Evolutionary conservation across 208 protist species (phyloP).

Genomic region (Borovskyia barvae): DNA sequence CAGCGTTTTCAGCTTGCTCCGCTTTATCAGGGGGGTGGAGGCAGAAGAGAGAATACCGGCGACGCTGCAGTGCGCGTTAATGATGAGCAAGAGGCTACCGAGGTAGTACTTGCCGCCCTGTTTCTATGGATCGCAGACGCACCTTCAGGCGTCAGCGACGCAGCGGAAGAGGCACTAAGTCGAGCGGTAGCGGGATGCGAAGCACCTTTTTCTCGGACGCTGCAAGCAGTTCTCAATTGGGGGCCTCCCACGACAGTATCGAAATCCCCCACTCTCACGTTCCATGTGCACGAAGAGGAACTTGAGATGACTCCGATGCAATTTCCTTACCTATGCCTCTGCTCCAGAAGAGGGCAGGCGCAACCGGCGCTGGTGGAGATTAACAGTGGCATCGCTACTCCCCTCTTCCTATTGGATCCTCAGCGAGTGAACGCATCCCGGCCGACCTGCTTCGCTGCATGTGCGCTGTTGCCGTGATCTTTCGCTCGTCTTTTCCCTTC

Average conservation of each 20-base stretch:
- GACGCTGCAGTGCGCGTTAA: background rate
- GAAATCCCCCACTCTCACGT: too few relatives aligned
- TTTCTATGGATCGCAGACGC: constrained; percentile 17
- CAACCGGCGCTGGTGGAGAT: background rate
- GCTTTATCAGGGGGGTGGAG: too few relatives aligned
- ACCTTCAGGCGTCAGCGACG: background rate
- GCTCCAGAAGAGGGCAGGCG: background rate
- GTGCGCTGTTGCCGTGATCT: too few relatives aligned
- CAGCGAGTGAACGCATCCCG: too few relatives aligned
- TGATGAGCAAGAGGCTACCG: background rate
- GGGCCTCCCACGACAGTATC: background rate
- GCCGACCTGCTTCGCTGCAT: too few relatives aligned
- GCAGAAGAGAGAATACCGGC: too few relatives aligned
- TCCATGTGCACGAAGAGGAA: constrained; percentile 1
- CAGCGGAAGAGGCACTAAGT: constrained; percentile 4
- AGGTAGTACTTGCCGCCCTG: constrained; percentile 5
- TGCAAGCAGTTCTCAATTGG: constrained; percentile 11
- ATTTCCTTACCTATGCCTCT: constrained; percentile 31
- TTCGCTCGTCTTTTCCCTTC: too few relatives aligned
- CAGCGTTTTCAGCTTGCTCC: too few relatives aligned
- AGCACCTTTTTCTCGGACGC: constrained; percentile 7
- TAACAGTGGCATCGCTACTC: background rate
- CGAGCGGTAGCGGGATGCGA: constrained; percentile 12
- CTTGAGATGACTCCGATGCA: background rate
- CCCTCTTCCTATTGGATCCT: constrained; percentile 20